A percentile compares a stretch with the other conserved stretches of the same genome.
Conservation (phyloP, 2,329 filamentous ascomycete genomes). For the Sphaerulina vaccinii region DNA sequence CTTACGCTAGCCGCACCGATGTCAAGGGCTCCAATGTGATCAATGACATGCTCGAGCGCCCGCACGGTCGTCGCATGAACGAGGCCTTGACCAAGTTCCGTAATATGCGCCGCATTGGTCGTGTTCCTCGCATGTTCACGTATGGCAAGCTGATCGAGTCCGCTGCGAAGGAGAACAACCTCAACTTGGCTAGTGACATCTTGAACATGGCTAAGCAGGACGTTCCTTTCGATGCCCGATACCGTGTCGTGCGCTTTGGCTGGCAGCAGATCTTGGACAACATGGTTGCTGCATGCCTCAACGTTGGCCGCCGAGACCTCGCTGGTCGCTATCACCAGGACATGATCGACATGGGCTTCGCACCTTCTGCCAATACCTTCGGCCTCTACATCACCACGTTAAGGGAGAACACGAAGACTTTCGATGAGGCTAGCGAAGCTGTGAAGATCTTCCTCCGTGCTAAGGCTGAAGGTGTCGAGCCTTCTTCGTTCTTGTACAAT, state of each 20-base stretch:
- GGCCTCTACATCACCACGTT: slow-evolving; percentile 98
- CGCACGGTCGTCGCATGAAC: slow-evolving; percentile 67
- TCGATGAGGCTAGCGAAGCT: slow-evolving; percentile 94
- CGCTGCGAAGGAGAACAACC: slow-evolving; percentile 81
- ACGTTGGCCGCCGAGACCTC: slow-evolving; percentile 72
- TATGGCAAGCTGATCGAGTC: slow-evolving; percentile 93
- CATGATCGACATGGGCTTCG: slow-evolving; percentile 82
- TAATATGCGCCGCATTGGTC: slow-evolving; percentile 88
- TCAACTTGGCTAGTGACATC: slow-evolving; percentile 80
- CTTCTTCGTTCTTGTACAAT: slow-evolving; percentile 96
- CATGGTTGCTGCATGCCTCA: slow-evolving; percentile 91
- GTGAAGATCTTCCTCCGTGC: slow-evolving; percentile 96
- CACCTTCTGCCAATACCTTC: slow-evolving; percentile 95
- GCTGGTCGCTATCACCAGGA: slow-evolving; percentile 90
- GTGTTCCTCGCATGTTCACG: slow-evolving; percentile 92
- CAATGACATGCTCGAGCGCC: slow-evolving; percentile 82
- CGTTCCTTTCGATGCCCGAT: slow-evolving; percentile 79
- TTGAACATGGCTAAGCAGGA: slow-evolving; percentile 85
- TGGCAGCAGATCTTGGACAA: slow-evolving; percentile 96
- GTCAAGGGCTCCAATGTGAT: slow-evolving; percentile 91
- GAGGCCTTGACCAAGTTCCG: slow-evolving; percentile 81
- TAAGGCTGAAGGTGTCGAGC: slow-evolving; percentile 89
- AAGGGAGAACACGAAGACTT: slow-evolving; percentile 95
- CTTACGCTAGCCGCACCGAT: slow-evolving; percentile 85
- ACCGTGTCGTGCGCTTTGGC: slow-evolving; percentile 84